Evolutionary conservation across 2,329 filamentous ascomycete genomes (phyloP).

Genomic region (Monilinia fructicola): DNA sequence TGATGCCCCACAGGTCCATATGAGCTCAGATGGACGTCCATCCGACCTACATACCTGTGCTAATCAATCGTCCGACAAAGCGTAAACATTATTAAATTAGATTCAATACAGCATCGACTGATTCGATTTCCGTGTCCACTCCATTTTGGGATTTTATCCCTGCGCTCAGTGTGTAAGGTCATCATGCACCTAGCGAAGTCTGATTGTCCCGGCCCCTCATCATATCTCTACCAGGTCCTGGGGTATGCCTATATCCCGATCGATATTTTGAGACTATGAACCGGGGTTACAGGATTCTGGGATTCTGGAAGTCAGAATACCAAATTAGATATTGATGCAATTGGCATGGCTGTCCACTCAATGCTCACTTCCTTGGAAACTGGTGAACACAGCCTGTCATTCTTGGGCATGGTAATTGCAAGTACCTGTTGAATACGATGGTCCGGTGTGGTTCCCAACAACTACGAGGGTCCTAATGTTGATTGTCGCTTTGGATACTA

Average conservation of each 20-base stretch:
- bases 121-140: background rate
- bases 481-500: background rate
- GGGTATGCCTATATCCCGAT: constrained; percentile 4
- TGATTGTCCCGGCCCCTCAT: background rate
- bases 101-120: background rate
- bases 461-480: background rate
- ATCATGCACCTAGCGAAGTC: background rate
- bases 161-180: background rate
- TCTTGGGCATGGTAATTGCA: background rate
- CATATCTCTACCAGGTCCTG: constrained; percentile 6
- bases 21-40: no score
- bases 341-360: background rate
- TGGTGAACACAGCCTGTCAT: background rate
- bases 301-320: constrained; percentile 1
- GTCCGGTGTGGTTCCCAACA: no score
- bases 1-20: no score
- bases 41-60: no score
- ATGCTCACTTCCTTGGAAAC: background rate
- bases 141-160: background rate
- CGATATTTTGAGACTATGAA: background rate
- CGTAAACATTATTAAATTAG: background rate
- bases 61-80: background rate
- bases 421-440: background rate
- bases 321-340: constrained; percentile 1
- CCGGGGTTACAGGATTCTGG: background rate